Percentiles rank a stretch among this genome's conserved stretches.
Evolutionary conservation across 1,139 yeast genomes (phyloP).

Genomic region (Blastobotrys serpentis): DNA sequence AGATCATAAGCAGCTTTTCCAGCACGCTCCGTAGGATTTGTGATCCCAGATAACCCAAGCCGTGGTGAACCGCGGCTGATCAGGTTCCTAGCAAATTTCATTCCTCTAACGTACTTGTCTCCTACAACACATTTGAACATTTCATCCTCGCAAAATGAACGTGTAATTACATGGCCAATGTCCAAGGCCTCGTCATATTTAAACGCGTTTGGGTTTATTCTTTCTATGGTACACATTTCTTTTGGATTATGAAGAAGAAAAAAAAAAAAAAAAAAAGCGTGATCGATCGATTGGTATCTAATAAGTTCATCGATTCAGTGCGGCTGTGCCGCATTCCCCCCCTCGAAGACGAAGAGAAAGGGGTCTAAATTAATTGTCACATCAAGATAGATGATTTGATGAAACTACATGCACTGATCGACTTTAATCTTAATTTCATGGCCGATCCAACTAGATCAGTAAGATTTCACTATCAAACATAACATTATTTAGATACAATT

Average conservation of each 20-base stretch:
- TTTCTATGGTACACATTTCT: conserved; percentile 5
- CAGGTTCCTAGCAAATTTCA: not conserved
- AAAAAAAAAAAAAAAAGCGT: conserved; percentile 1
- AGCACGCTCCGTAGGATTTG: not conserved
- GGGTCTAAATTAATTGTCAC: no score
- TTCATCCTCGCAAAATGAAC: conserved; percentile 3
- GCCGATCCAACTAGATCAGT: no score
- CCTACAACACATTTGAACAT: conserved; percentile 4
- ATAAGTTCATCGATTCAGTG: not conserved
- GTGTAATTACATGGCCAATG: conserved; percentile 2
- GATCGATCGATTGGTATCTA: not conserved
- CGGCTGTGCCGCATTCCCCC: no score
- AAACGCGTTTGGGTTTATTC: conserved; percentile 5
- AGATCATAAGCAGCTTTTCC: not conserved
- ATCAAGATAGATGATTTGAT: no score
- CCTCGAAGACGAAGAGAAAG: no score
- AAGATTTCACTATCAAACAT: no score
- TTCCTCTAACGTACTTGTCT: not conserved
- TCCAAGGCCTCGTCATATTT: conserved; percentile 9
- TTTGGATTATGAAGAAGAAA: not conserved
- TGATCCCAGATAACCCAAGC: not conserved
- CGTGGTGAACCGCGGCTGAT: not conserved
- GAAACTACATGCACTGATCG: no score
- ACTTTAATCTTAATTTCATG: no score
- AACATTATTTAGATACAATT: no score